phyloP scores from a whole-genome alignment of 2,329 filamentous ascomycete species.

The Phialophora macrospora region DNA sequence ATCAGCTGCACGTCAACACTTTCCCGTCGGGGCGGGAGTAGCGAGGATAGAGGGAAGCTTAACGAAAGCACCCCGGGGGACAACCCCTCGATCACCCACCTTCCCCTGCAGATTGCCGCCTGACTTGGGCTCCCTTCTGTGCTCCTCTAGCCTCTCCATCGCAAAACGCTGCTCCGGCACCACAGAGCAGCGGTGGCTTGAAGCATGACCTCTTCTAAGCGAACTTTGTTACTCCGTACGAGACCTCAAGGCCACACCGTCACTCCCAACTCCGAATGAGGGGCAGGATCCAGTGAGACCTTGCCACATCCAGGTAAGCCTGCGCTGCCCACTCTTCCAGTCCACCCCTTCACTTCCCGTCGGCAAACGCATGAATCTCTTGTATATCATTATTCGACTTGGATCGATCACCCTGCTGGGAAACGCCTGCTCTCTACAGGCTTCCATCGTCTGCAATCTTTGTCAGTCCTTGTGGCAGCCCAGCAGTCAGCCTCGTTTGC shows the following conservation, averaged over 20 bases:
- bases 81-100: not conserved
- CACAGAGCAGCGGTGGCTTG: not conserved
- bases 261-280: not conserved
- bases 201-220: conserved; percentile 1
- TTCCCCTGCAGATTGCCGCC: not conserved
- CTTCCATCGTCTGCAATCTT: conserved; percentile 9
- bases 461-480: conserved; percentile 9
- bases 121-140: no score
- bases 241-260: not conserved
- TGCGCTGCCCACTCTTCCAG: not conserved
- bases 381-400: conserved; percentile 24
- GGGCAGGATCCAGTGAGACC: not conserved
- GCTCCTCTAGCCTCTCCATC: not conserved
- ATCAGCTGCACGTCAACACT: not conserved
- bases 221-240: not conserved
- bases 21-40: not conserved
- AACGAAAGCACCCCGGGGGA: not conserved
- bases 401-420: not conserved
- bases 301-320: conserved; percentile 14
- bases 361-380: conserved; percentile 11
- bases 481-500: not conserved
- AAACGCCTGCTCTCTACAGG: not conserved
- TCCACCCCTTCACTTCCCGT: conserved; percentile 22
- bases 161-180: not conserved
- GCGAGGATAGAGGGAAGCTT: not conserved